A percentile compares a stretch with the other conserved stretches of the same genome.
phyloP scores from a whole-genome alignment of 179 eudicot genomes.

The Gypsophila paniculata region DNA sequence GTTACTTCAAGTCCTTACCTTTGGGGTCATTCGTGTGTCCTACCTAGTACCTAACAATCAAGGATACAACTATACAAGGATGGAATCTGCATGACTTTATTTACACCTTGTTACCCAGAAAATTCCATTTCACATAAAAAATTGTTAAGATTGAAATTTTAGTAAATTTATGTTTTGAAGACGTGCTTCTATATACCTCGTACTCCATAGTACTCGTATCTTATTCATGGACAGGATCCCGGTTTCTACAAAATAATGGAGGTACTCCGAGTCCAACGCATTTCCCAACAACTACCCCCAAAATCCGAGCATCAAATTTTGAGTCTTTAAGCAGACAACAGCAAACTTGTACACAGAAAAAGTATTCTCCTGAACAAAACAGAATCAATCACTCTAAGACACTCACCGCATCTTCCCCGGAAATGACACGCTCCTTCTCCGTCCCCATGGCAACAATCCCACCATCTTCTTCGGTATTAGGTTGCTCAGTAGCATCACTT shows the following conservation, averaged over 20 bases:
- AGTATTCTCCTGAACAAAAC: constrained; percentile 2
- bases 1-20: too few relatives aligned
- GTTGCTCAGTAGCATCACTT: constrained; percentile 28
- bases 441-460: constrained; percentile 73
- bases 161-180: too few relatives aligned
- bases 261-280: neutral
- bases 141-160: too few relatives aligned
- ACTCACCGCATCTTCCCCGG: constrained; percentile 89
- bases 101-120: neutral
- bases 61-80: neutral
- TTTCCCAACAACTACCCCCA: neutral
- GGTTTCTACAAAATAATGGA: neutral
- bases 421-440: constrained; percentile 63
- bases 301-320: neutral
- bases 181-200: too few relatives aligned
- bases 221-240: neutral
- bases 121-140: neutral
- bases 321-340: neutral
- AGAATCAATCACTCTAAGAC: neutral
- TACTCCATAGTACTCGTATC: too few relatives aligned
- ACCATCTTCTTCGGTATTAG: constrained; percentile 40
- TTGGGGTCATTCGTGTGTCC: neutral
- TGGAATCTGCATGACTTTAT: neutral
- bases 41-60: neutral
- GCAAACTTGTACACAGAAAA: neutral